Evolutionary conservation across 1,284 basidiomycete genomes (phyloP), one percentile per base, ranked within the genome.

Genomic region (Microbotryum lychnidis-dioicae): DNA sequence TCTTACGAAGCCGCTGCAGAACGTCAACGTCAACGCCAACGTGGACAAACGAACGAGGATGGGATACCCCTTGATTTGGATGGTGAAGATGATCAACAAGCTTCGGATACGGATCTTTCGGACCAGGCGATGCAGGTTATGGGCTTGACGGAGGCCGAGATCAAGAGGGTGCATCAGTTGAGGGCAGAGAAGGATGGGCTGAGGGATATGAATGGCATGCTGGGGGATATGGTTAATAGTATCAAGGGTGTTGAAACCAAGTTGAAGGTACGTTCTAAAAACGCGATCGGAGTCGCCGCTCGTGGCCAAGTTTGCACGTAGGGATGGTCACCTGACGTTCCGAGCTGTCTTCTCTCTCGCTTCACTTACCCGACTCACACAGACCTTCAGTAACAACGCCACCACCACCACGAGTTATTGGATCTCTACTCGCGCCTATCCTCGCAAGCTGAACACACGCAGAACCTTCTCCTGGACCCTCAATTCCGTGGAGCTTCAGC

Each of bases 391-490:
- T 42, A 29, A 55, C 9, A 66, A 58, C 14, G 65, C 68, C 25
- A 14, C 49, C 25, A 72, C 70, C 16, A 67, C 71, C 72, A 73
- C 44, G 54, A 60, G 1, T 58, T 73, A 6, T 52, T 73, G 20
- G 71, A 73, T 55, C 63, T 71, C 20, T 73, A 73, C 55, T 61
- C 65, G 2, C 60, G 68, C 2, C 66, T 73, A 14, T 53, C 67
- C 18, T 57, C 60, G 18, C 71, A 73, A 49, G 69, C 72, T 4
- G 71, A 73, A 49, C 69, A 72, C 47, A 71, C 68, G 18, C 64
- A 65, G 57, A 60, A 66, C 12, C 54, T 73, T 6, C 45, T 73
- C 31, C 62, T 72, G 4, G 66, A 73, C 52, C 58, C 63, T 2
- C 52, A 67, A 27, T 73, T 69, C 67, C 45, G 64, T 37, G 70